Evolutionary conservation across 306 rosid genomes (phyloP), one percentile per base, ranked within the genome.

Genomic region (Rosa multiflora): DNA sequence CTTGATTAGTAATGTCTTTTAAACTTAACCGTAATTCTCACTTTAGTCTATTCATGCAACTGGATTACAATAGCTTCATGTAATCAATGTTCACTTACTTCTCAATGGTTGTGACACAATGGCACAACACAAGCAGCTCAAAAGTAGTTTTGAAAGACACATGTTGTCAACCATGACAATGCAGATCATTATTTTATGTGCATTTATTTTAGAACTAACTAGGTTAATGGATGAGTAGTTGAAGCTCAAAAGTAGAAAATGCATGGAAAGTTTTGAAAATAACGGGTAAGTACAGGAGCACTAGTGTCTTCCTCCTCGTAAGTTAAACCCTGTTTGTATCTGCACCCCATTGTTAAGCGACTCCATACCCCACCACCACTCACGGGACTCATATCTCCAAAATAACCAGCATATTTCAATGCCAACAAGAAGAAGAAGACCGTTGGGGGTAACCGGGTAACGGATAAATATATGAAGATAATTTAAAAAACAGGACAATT

Each of bases 311-410:
- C 46, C 12, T 46, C 83, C 79, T 70, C 81, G 85, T 69, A 82
- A 76, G 72, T 83, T 70, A 68, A 79, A 73, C 86, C 84, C 78
- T 75, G 49, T 76, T 76, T 75, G 86, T 85, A 71, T 35, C 21
- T 69, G 79, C 80, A 56, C 46, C 72, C 81, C 32, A 7, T 32
- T 14, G 37, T 11, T 62, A 11, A 70, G 12, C 80, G 2, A 78
- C 67, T 42, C 20, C 11, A 10, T 81, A 58, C 39, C 82, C 86
- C 46, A 79, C 84, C 75, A 79, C 80, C 70, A 21, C 66, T 79
- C 88, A 82, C 84, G 80, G 80, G 88, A 20, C 48, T 53, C 51
- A 49, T 55, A 0, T 44, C 53, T 14, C 3, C 70, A 35, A 64
- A 64, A 64, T 2, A 14, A 64, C 23, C 69, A 35, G 4, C 4